These are phyloP conservation scores for Salicornia ramosissima DNA, from an alignment of 148 eudicot species.

Conservation along the genomic window DNA sequence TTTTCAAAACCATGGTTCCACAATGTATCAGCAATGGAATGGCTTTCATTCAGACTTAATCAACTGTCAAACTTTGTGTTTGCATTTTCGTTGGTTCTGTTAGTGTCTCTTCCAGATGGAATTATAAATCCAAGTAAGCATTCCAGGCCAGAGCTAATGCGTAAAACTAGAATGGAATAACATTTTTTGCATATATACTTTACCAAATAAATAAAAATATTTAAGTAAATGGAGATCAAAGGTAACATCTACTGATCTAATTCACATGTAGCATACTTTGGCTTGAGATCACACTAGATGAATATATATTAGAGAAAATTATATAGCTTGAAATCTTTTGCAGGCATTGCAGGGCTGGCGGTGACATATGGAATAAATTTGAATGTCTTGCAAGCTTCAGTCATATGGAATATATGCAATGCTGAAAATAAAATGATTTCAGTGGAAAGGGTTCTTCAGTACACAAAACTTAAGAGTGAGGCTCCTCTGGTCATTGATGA, in stretches of 20 bases:
- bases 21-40: constrained; percentile 92
- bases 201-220: no score
- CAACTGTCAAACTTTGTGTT: constrained; percentile 94
- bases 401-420: constrained; percentile 96
- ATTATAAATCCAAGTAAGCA: constrained; percentile 82
- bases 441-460: constrained; percentile 91
- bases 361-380: constrained; percentile 94
- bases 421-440: constrained; percentile 99
- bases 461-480: constrained; percentile 79
- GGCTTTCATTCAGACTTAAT: constrained; percentile 97
- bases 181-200: neutral
- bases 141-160: neutral
- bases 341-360: constrained; percentile 98
- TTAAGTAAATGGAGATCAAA: no score
- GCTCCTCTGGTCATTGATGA: constrained; percentile 69
- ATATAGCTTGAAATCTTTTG: constrained; percentile 11
- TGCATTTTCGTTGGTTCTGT: constrained; percentile 79
- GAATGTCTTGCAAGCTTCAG: constrained; percentile 88
- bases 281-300: neutral
- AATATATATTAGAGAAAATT: neutral
- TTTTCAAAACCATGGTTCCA: constrained; percentile 94
- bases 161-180: neutral
- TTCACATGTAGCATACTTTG: neutral
- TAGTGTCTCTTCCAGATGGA: constrained; percentile 97
- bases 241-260: neutral